Percentiles rank a stretch among this genome's conserved stretches.
phyloP scores from a whole-genome alignment of 768 basidiomycete species.

The Mycena maculata region DNA sequence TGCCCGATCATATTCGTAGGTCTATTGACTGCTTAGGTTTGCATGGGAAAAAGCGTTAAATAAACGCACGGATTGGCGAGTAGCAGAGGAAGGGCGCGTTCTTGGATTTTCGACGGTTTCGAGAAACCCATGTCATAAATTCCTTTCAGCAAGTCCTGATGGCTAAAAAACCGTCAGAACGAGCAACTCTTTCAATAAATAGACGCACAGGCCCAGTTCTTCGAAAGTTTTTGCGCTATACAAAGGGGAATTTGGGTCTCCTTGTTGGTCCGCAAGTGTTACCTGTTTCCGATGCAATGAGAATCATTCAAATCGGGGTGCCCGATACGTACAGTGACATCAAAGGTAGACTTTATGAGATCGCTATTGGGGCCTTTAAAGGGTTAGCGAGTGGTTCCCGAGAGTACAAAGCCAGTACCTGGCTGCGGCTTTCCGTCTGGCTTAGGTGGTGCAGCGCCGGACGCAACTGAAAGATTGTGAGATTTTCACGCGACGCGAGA shows the following conservation, averaged over 20 bases:
- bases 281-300: conserved; percentile 63
- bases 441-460: conserved; percentile 37
- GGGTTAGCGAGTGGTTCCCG: background rate
- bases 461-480: conserved; percentile 33
- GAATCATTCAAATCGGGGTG: conserved; percentile 19
- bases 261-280: conserved; percentile 96
- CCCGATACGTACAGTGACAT: conserved; percentile 73
- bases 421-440: conserved; percentile 29
- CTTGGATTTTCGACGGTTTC: conserved; percentile 99
- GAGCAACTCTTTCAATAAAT: background rate
- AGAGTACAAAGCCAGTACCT: conserved; percentile 27
- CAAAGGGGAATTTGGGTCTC: conserved; percentile 94
- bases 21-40: conserved; percentile 54
- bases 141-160: conserved; percentile 90
- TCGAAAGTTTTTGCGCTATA: conserved; percentile 95
- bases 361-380: conserved; percentile 53
- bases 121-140: conserved; percentile 96
- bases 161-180: conserved; percentile 36
- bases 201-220: conserved; percentile 89
- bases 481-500: conserved; percentile 31
- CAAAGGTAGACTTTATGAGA: conserved; percentile 83
- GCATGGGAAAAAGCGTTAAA: background rate
- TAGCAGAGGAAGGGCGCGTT: conserved; percentile 92
- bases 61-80: conserved; percentile 85
- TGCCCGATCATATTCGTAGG: conserved; percentile 99